Conservation (phyloP, 257 asterid species). For the Coffea canephora region DNA sequence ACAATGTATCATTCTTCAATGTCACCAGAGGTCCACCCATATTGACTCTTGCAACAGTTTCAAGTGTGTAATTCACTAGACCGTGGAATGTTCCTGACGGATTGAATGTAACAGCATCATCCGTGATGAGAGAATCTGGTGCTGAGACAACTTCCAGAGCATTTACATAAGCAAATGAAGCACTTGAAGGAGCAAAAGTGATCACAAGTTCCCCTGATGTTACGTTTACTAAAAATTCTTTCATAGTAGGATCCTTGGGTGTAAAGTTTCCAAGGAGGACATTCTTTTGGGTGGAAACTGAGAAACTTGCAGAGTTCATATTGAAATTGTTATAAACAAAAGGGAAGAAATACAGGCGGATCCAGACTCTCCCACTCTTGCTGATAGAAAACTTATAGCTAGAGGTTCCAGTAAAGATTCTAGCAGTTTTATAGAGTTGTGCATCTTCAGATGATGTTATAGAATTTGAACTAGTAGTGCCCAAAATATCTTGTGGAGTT, state of each 20-base stretch:
- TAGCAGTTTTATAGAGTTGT: constrained; percentile 38
- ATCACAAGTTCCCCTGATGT: constrained; percentile 42
- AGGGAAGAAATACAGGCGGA: constrained; percentile 47
- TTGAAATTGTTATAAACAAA: constrained; percentile 28
- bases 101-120: constrained; percentile 45
- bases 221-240: constrained; percentile 54
- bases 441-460: constrained; percentile 18
- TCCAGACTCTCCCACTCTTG: constrained; percentile 39
- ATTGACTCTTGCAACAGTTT: constrained; percentile 66
- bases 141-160: constrained; percentile 71
- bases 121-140: constrained; percentile 51
- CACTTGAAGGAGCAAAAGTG: constrained; percentile 41
- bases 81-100: constrained; percentile 50
- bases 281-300: constrained; percentile 37
- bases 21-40: constrained; percentile 77
- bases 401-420: constrained; percentile 33
- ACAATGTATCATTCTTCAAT: constrained; percentile 51
- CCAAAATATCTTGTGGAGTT: constrained; percentile 33
- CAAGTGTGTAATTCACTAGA: constrained; percentile 46
- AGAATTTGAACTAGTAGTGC: constrained; percentile 28
- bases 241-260: constrained; percentile 29
- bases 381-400: constrained; percentile 36
- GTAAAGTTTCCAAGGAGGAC: constrained; percentile 39
- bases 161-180: constrained; percentile 62
- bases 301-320: constrained; percentile 35